These are phyloP conservation scores for Immersiella caudata DNA, from an alignment of 495 filamentous ascomycete species.

Conservation along the genomic window DNA sequence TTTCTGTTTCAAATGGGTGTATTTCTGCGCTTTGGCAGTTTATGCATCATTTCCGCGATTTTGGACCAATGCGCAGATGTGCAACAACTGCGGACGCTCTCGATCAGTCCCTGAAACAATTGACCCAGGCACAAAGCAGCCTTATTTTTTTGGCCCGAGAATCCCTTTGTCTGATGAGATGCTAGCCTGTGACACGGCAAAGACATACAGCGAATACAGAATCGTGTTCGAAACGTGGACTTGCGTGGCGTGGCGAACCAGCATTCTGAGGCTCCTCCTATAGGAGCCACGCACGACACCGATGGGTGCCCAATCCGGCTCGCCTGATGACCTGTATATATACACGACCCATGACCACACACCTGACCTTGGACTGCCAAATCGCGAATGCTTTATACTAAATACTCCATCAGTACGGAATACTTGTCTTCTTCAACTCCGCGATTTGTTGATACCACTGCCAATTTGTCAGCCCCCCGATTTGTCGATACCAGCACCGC, in stretches of 20 bases:
- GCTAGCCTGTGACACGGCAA: neutral
- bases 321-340: neutral
- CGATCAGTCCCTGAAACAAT: neutral
- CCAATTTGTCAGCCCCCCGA: neutral
- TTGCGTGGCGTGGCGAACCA: neutral
- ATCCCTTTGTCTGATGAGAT: neutral
- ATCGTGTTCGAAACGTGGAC: neutral
- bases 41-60: neutral
- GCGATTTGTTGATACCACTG: neutral
- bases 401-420: neutral
- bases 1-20: too few relatives aligned
- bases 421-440: neutral
- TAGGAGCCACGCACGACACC: conserved; percentile 1
- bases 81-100: neutral
- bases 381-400: neutral
- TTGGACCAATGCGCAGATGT: neutral
- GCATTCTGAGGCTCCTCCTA: neutral
- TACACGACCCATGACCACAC: neutral
- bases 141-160: neutral
- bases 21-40: too few relatives aligned
- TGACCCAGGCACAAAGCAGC: neutral
- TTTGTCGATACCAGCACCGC: neutral
- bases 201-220: neutral
- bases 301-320: neutral
- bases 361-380: neutral